phyloP scores from a whole-genome alignment of 176 grass and related monocot species.

The Pharus latifolius region DNA sequence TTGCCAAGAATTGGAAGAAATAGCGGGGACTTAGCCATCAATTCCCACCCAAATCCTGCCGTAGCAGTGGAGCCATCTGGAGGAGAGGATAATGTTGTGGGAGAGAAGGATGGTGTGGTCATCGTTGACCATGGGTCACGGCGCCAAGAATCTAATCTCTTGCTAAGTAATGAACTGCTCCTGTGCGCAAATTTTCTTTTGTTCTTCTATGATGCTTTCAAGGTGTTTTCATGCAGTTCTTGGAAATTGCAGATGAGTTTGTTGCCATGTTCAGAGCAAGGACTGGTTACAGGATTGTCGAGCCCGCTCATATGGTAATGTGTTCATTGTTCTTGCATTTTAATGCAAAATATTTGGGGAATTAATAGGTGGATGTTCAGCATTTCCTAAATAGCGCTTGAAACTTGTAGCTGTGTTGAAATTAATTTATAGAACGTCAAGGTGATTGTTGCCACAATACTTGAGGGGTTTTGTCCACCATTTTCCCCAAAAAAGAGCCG shows the following conservation, averaged over 20 bases:
- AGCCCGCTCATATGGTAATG: conserved; percentile 93
- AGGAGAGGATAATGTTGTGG: conserved; percentile 13
- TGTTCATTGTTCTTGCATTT: not conserved
- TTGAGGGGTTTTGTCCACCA: not conserved
- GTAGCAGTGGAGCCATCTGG: not conserved
- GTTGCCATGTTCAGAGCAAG: conserved; percentile 68
- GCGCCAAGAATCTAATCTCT: conserved; percentile 76
- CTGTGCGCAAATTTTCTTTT: not conserved
- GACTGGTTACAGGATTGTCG: conserved; percentile 66
- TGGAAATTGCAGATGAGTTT: conserved; percentile 57
- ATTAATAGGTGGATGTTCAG: not conserved
- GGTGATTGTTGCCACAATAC: not conserved
- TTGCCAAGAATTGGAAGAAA: conserved; percentile 14
- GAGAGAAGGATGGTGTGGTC: conserved; percentile 61
- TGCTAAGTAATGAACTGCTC: conserved; percentile 57
- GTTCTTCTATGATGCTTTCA: not conserved
- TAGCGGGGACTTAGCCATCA: conserved; percentile 14
- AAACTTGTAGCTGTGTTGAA: not conserved
- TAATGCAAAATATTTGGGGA: not conserved
- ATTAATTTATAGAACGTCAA: not conserved
- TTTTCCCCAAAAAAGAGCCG: not conserved
- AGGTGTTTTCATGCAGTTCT: not conserved
- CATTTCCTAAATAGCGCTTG: not conserved
- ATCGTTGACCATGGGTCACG: conserved; percentile 95
- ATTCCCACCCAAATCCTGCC: not conserved